Conservation (phyloP, 2,329 filamentous ascomycete species). For the Alternaria triticina region DNA sequence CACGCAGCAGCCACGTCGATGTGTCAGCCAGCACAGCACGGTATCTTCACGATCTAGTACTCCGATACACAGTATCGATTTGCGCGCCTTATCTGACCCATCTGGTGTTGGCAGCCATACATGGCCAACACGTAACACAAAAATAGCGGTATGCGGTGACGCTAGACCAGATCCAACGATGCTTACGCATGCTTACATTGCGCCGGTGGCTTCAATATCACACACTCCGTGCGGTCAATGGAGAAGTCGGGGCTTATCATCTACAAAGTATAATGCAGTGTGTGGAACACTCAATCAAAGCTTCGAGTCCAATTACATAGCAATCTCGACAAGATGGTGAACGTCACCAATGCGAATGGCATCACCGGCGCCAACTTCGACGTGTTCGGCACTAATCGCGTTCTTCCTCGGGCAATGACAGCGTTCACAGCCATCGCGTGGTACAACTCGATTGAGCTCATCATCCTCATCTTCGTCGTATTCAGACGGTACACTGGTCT, state of each 20-base stretch:
- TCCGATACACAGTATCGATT: not conserved
- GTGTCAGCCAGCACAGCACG: not conserved
- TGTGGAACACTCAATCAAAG: not conserved
- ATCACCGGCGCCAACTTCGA: conserved; percentile 14
- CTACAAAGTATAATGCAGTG: not conserved
- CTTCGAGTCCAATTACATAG: not conserved
- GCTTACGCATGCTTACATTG: conserved; percentile 5
- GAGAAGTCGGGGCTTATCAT: not conserved
- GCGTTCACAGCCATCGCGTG: conserved; percentile 21
- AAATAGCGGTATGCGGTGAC: not conserved
- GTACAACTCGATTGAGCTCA: conserved; percentile 30
- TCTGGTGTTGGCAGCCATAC: not conserved
- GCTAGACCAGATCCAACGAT: not conserved
- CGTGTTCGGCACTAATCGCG: conserved; percentile 8
- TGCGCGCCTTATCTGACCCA: not conserved
- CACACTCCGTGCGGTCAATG: not conserved
- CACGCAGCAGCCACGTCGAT: not conserved
- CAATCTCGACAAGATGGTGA: not conserved
- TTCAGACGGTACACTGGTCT: conserved; percentile 23
- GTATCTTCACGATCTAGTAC: not conserved
- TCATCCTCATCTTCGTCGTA: conserved; percentile 16
- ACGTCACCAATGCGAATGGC: not conserved
- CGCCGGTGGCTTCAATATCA: not conserved
- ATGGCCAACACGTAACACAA: not conserved
- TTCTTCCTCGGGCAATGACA: conserved; percentile 8